Conservation (phyloP, 208 protist species). For the Herpetomonas tarakana region DNA sequence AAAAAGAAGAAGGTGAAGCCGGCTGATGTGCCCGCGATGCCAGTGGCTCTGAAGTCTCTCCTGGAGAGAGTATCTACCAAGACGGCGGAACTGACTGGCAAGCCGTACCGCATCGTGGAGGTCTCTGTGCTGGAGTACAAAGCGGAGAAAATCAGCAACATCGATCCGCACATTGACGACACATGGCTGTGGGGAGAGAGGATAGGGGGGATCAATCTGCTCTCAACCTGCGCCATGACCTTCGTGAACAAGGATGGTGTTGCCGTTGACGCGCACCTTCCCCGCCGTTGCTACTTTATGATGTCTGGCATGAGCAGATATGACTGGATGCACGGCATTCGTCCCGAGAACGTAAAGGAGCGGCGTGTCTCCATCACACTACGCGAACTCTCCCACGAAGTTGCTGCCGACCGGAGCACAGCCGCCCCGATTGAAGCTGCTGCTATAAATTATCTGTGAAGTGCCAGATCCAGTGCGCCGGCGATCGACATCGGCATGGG, state of each 20-base stretch:
- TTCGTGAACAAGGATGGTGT: slow-evolving; percentile 64
- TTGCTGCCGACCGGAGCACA: slow-evolving; percentile 26
- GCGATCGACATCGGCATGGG: background rate
- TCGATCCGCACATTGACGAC: slow-evolving; percentile 90
- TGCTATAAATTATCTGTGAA: slow-evolving; percentile 55
- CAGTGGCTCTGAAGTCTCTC: slow-evolving; percentile 37
- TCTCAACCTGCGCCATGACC: slow-evolving; percentile 64
- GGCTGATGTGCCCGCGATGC: slow-evolving; percentile 48
- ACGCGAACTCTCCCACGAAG: slow-evolving; percentile 61
- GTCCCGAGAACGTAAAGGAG: slow-evolving; percentile 42
- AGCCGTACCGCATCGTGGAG: slow-evolving; percentile 47
- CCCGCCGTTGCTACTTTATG: slow-evolving; percentile 67
- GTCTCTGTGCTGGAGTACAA: slow-evolving; percentile 79
- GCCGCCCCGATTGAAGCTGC: slow-evolving; percentile 29
- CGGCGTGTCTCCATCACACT: slow-evolving; percentile 83
- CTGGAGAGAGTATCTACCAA: slow-evolving; percentile 24
- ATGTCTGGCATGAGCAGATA: slow-evolving; percentile 68
- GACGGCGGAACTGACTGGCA: slow-evolving; percentile 25
- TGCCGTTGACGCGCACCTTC: slow-evolving; percentile 64
- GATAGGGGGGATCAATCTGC: slow-evolving; percentile 74
- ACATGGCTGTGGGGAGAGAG: slow-evolving; percentile 90
- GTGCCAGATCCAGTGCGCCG: background rate
- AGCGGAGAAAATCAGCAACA: slow-evolving; percentile 44
- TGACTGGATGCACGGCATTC: slow-evolving; percentile 88
- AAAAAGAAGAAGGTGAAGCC: slow-evolving; percentile 81